Base-by-base conservation (phyloP, 805 yeast genomes). In the Saccharomycopsis lassenensis region DNA sequence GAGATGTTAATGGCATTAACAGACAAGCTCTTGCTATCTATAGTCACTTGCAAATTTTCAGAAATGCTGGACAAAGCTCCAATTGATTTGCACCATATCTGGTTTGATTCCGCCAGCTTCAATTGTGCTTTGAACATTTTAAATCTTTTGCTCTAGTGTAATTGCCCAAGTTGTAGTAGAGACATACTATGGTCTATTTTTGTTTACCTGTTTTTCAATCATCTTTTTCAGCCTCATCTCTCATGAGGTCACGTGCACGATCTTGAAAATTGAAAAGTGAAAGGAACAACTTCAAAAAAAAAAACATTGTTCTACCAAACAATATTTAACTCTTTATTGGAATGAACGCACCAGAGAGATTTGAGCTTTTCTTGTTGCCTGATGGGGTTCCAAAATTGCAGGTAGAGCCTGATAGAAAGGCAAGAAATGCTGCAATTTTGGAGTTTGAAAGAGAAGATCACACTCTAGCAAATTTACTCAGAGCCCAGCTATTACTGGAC, bases 281-380 rank as follows among this genome's bases (percentile, higher is more conserved):
- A n/a, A n/a, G n/a, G n/a, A n/a, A n/a, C n/a, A n/a, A n/a, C n/a
- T n/a, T n/a, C n/a, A n/a, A n/a, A n/a, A n/a, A n/a, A n/a, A n/a
- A n/a, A n/a, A n/a, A n/a, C n/a, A n/a, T n/a, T n/a, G n/a, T n/a
- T n/a, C n/a, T n/a, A n/a, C n/a, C n/a, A n/a, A n/a, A n/a, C n/a
- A n/a, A n/a, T n/a, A n/a, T n/a, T n/a, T n/a, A 39, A n/a, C n/a
- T n/a, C n/a, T n/a, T n/a, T n/a, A n/a, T n/a, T n/a, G n/a, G n/a
- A n/a, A 89, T 91, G 98, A 91, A 91, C 63, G 97, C 97, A 52
- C 99, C 99, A 60, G 98, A 91, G 64, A 79, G 98, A 69, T 91
- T 89, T 57, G 99, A 91, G 67, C 74, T 91, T 27, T 91, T 91
- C 56, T 74, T 91, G 49, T 69, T 91, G 50, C 97, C 96, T n/a